Conservation (phyloP, 306 rosid species). For the Gastrolobium villosum region DNA sequence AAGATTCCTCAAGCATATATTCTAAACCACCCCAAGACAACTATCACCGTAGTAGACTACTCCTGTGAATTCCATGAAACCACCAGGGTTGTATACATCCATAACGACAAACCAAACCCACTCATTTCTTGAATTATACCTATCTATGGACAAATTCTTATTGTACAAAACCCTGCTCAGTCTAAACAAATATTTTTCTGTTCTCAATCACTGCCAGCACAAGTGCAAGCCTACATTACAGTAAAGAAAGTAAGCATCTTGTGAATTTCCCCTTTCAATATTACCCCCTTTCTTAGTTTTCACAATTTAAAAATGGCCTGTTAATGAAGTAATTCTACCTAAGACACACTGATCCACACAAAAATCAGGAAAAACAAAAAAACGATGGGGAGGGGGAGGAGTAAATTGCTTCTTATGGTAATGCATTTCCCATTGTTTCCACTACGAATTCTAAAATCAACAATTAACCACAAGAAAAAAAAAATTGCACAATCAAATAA, state of each 20-base stretch:
- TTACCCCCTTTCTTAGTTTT: neutral
- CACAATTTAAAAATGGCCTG: constrained; percentile 15
- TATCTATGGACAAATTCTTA: neutral
- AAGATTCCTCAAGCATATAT: constrained; percentile 27
- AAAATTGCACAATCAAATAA: constrained; percentile 12
- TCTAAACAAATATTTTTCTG: neutral
- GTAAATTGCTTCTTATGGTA: constrained; percentile 5
- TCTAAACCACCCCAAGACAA: neutral
- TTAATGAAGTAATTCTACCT: constrained; percentile 38
- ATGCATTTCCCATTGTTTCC: constrained; percentile 36
- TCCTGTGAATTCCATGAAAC: constrained; percentile 25
- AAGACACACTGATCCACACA: constrained; percentile 47
- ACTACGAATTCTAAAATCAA: constrained; percentile 7
- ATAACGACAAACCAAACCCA: constrained; percentile 38
- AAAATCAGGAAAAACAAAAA: neutral
- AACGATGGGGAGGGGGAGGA: neutral
- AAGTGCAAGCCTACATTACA: constrained; percentile 25
- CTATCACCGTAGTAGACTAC: constrained; percentile 7
- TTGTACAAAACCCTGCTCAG: constrained; percentile 2
- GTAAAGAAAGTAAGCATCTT: neutral
- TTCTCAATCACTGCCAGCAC: constrained; percentile 21
- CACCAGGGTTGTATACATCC: neutral
- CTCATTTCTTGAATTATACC: constrained; percentile 3
- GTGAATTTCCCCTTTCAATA: constrained; percentile 16
- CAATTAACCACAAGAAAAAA: neutral